A percentile compares a stretch with the other conserved stretches of the same genome.
Conservation (phyloP, 495 filamentous ascomycete species). For the Neurospora sp. region DNA sequence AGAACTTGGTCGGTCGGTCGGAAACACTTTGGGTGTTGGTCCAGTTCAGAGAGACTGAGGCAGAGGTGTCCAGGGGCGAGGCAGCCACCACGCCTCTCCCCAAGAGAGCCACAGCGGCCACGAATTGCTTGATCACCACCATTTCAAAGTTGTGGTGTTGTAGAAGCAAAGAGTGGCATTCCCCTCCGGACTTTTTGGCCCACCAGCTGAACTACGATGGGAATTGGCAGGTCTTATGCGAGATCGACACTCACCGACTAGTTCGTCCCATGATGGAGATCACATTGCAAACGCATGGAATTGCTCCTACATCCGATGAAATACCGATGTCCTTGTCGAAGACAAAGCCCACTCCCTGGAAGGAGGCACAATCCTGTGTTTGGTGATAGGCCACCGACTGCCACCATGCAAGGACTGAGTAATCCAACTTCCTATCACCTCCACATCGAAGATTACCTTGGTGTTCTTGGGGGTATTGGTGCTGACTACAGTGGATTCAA, state of each 20-base stretch:
- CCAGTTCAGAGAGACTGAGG: not conserved
- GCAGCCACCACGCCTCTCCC: not conserved
- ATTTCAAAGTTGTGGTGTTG: not conserved
- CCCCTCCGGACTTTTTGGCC: not conserved
- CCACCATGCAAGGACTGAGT: not conserved
- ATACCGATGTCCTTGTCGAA: not conserved
- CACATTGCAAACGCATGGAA: not conserved
- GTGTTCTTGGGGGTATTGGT: not conserved
- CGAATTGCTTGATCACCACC: not conserved
- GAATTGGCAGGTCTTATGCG: not conserved
- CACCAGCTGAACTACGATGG: not conserved
- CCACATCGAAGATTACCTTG: not conserved
- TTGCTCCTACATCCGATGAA: not conserved
- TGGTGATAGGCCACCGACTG: not conserved
- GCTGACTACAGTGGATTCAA: not conserved
- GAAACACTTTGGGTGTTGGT: not conserved
- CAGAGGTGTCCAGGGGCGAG: not conserved
- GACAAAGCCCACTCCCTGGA: not conserved
- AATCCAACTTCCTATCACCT: not conserved
- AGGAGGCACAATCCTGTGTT: not conserved
- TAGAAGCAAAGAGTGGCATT: not conserved
- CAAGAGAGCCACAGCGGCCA: not conserved
- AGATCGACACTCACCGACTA: not conserved
- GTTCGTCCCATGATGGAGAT: not conserved
- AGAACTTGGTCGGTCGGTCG: conserved; percentile 19